Evolutionary conservation across 2,329 filamentous ascomycete species (phyloP).

Genomic region (Bipolaris victoriae): DNA sequence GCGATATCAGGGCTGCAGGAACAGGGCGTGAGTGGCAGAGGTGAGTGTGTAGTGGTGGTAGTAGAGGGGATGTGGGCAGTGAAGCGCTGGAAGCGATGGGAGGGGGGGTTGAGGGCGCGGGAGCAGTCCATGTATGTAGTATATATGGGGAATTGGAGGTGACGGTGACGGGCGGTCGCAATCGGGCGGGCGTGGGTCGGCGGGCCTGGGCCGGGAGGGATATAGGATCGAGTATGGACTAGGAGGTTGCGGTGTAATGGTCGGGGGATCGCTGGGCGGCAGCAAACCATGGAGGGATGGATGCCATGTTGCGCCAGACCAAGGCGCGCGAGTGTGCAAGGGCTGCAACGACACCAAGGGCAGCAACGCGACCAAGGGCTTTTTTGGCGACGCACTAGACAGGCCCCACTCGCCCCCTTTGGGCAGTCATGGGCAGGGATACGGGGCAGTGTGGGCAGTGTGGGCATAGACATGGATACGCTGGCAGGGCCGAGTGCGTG

Average conservation of each 20-base stretch:
- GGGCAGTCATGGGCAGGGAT: neutral
- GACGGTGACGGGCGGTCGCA: conserved; percentile 24
- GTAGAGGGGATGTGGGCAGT: neutral
- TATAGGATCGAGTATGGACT: conserved; percentile 30
- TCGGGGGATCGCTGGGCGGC: conserved; percentile 33
- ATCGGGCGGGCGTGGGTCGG: conserved; percentile 18
- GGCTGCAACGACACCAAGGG: conserved; percentile 12
- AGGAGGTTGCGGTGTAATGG: conserved; percentile 43
- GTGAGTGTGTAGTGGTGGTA: neutral
- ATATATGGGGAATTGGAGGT: conserved; percentile 15
- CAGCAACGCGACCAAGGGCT: conserved; percentile 21
- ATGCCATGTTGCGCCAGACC: conserved; percentile 35
- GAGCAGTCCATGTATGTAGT: neutral
- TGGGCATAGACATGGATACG: neutral
- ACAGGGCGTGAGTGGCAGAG: conserved; percentile 6
- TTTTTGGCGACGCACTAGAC: conserved; percentile 32
- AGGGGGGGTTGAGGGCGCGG: neutral
- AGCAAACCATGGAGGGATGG: conserved; percentile 38
- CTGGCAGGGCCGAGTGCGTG: neutral
- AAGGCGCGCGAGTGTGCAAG: neutral
- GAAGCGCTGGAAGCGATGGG: neutral
- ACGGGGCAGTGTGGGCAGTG: too few relatives aligned
- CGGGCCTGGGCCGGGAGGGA: conserved; percentile 29
- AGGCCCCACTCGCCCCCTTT: conserved; percentile 3
- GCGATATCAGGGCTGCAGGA: conserved; percentile 16